phyloP scores from a whole-genome alignment of 23 red algal species.

The Gracilariopsis chorda region DNA sequence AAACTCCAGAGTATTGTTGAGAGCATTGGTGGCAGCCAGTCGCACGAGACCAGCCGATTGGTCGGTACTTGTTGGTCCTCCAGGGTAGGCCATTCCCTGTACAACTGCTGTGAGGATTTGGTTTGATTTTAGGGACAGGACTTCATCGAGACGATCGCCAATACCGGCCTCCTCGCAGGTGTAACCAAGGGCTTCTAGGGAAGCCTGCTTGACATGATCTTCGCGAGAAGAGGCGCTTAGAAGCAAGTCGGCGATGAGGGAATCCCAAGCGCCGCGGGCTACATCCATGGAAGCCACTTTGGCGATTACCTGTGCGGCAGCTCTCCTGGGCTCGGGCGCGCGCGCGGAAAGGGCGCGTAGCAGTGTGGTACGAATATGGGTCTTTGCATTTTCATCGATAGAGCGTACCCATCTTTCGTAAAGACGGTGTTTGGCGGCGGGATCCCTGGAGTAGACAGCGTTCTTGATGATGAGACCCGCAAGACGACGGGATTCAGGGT shows the following conservation, averaged over 20 bases:
- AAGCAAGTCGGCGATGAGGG: slow-evolving; percentile 73
- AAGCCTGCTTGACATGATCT: slow-evolving; percentile 61
- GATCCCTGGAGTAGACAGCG: slow-evolving; percentile 67
- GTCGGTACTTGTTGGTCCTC: slow-evolving; percentile 7
- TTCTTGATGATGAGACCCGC: slow-evolving; percentile 97
- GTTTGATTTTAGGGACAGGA: slow-evolving; percentile 74
- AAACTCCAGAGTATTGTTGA: slow-evolving; percentile 96
- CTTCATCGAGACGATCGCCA: slow-evolving; percentile 50
- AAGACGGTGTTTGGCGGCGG: slow-evolving; percentile 20
- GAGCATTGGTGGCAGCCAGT: slow-evolving; percentile 80
- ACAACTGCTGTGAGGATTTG: slow-evolving; percentile 96
- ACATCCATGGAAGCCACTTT: slow-evolving; percentile 93
- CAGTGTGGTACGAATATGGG: slow-evolving; percentile 60
- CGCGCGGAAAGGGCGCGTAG: slow-evolving; percentile 67
- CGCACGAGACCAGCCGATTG: slow-evolving; percentile 51
- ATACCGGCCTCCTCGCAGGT: slow-evolving; percentile 82
- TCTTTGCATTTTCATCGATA: slow-evolving; percentile 54
- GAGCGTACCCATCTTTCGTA: slow-evolving; percentile 72
- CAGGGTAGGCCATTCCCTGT: slow-evolving; percentile 84
- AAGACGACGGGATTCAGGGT: slow-evolving; percentile 82
- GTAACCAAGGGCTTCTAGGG: slow-evolving; percentile 87
- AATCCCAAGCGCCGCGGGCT: slow-evolving; percentile 77
- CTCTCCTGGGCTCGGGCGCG: slow-evolving; percentile 63
- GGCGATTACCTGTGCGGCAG: slow-evolving; percentile 89
- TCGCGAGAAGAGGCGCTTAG: neutral